Conservation (phyloP, 331 rosid genomes). For the Ulmus americana region DNA sequence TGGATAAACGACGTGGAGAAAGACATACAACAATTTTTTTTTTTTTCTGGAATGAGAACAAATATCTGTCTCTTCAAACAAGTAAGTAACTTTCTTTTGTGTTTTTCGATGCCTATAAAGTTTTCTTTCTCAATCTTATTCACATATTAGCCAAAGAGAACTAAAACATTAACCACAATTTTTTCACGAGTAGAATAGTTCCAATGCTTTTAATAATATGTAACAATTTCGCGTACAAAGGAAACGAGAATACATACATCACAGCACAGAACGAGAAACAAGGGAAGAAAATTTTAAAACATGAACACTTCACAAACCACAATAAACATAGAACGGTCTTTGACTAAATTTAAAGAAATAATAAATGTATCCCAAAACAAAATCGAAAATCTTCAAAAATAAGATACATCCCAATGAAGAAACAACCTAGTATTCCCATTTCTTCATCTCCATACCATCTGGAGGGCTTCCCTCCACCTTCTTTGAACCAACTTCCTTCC, state of each 20-base stretch:
- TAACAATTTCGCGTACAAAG: no score
- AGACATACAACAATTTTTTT: no score
- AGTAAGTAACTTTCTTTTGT: no score
- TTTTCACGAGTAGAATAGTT: no score
- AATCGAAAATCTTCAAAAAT: constrained; percentile 4
- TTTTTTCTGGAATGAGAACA: no score
- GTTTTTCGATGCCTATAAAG: no score
- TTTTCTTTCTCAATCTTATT: no score
- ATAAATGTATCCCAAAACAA: background rate
- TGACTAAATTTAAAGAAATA: background rate
- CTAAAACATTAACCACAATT: no score
- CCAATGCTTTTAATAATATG: no score
- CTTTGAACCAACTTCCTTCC: constrained; percentile 93
- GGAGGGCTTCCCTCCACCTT: constrained; percentile 94
- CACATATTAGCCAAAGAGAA: no score
- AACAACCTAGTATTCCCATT: constrained; percentile 49
- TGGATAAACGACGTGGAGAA: no score
- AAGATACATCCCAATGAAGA: background rate
- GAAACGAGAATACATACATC: background rate
- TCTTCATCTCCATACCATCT: constrained; percentile 89
- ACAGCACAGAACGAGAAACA: background rate
- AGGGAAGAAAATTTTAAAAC: background rate
- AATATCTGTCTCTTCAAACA: no score
- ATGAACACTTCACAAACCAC: background rate
- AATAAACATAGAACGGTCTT: background rate